These are phyloP conservation scores for Heliosperma pusillum DNA, from an alignment of 148 eudicot genomes.

Conservation along the genomic window DNA sequence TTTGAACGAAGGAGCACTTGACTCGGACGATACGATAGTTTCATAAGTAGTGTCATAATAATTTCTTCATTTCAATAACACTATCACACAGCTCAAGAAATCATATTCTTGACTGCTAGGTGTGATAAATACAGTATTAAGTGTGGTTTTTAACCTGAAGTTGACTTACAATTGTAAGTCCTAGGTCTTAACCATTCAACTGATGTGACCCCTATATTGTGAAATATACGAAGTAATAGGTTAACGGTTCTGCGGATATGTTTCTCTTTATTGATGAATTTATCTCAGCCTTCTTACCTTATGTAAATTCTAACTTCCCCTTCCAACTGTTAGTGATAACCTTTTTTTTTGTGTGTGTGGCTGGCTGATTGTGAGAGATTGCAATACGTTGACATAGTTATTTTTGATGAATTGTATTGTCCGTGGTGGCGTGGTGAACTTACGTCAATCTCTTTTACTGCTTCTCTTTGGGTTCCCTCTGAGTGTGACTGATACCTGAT, in stretches of 20 bases:
- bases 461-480: conserved; percentile 12
- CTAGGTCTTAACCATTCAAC: not conserved
- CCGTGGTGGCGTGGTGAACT: not conserved
- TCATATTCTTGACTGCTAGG: too few relatives aligned
- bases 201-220: not conserved
- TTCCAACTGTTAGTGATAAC: not conserved
- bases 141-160: too few relatives aligned
- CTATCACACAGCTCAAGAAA: too few relatives aligned
- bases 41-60: too few relatives aligned
- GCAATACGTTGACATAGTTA: not conserved
- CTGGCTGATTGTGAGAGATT: conserved; percentile 3
- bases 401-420: not conserved
- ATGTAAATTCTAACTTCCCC: not conserved
- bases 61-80: too few relatives aligned
- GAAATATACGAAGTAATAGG: not conserved
- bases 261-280: not conserved
- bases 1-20: too few relatives aligned
- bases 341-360: not conserved
- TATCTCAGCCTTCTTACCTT: not conserved
- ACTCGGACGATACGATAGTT: too few relatives aligned
- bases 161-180: not conserved
- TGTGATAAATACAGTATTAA: too few relatives aligned
- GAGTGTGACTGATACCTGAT: conserved; percentile 4
- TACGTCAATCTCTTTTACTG: not conserved
- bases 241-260: not conserved